Evolutionary conservation across 2,329 filamentous ascomycete genomes (phyloP).

Genomic region (Alternaria rosae): DNA sequence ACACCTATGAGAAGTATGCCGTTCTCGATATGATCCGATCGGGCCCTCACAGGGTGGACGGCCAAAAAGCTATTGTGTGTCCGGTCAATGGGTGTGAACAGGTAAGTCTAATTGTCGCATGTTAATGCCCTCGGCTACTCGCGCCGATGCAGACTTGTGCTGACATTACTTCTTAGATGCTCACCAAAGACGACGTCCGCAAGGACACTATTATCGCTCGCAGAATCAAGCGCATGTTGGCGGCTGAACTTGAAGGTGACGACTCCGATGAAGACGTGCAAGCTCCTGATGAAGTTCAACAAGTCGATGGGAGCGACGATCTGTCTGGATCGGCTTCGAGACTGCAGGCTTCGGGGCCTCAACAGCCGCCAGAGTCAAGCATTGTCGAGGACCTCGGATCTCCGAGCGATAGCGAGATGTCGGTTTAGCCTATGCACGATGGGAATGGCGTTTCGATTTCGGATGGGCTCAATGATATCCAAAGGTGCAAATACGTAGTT

Average conservation of each 20-base stretch:
- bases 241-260: slow-evolving; percentile 30
- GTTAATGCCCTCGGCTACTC: not conserved
- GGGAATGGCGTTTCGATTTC: not conserved
- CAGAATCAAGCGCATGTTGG: slow-evolving; percentile 49
- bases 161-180: slow-evolving; percentile 31
- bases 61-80: slow-evolving; percentile 59
- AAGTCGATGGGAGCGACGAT: slow-evolving; percentile 2
- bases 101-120: slow-evolving; percentile 29
- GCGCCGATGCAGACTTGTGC: not conserved
- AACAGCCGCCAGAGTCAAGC: slow-evolving; percentile 24
- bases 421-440: not conserved
- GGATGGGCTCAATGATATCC: slow-evolving; percentile 7
- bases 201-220: slow-evolving; percentile 43
- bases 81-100: slow-evolving; percentile 70
- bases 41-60: slow-evolving; percentile 29
- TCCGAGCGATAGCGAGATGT: slow-evolving; percentile 18
- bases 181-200: slow-evolving; percentile 40
- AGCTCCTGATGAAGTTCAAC: slow-evolving; percentile 4
- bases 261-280: slow-evolving; percentile 36
- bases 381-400: slow-evolving; percentile 32
- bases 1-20: slow-evolving; percentile 73
- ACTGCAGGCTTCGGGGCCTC: slow-evolving; percentile 12
- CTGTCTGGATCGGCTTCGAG: not conserved
- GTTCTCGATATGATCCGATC: slow-evolving; percentile 63
- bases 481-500: not conserved